phyloP scores from a whole-genome alignment of 1,284 basidiomycete species.

The Leccinum griseonigrum region DNA sequence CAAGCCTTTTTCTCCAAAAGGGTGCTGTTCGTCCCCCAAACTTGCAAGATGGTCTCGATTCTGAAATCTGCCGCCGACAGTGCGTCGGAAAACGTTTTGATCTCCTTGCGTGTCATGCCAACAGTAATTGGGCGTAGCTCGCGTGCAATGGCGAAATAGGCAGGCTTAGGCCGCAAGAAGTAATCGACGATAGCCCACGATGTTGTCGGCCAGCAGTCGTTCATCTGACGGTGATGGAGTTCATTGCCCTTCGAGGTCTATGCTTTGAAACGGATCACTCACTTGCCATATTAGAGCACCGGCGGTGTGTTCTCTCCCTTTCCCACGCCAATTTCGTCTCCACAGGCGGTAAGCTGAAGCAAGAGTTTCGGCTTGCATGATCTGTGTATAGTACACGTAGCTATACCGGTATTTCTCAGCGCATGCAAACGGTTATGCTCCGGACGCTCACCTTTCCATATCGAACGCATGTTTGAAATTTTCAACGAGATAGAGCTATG shows the following conservation, averaged over 20 bases:
- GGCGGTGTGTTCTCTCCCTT: constrained; percentile 66
- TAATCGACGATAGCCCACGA: constrained; percentile 82
- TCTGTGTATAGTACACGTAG: constrained; percentile 79
- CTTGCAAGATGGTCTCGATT: constrained; percentile 65
- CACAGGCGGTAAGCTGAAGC: constrained; percentile 75
- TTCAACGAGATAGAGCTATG: constrained; percentile 79
- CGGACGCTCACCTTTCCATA: constrained; percentile 62
- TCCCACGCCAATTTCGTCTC: constrained; percentile 74
- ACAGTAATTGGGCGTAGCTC: constrained; percentile 74
- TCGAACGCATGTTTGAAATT: constrained; percentile 89
- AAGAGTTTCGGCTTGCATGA: constrained; percentile 82
- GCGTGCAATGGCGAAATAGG: constrained; percentile 67
- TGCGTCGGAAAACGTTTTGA: constrained; percentile 55
- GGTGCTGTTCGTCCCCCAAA: constrained; percentile 85
- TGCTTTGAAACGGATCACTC: constrained; percentile 11
- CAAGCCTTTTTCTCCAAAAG: constrained; percentile 53
- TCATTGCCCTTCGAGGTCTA: not conserved
- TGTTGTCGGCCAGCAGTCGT: constrained; percentile 81
- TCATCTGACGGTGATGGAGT: constrained; percentile 45
- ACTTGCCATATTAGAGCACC: constrained; percentile 85
- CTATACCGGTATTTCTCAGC: constrained; percentile 31
- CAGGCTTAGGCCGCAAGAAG: constrained; percentile 74
- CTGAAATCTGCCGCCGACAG: constrained; percentile 62
- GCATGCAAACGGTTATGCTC: not conserved
- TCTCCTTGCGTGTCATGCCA: constrained; percentile 77